Percentiles rank a stretch among this genome's conserved stretches.
phyloP scores from a whole-genome alignment of 345 rosid species.

The Aquilaria malaccensis region DNA sequence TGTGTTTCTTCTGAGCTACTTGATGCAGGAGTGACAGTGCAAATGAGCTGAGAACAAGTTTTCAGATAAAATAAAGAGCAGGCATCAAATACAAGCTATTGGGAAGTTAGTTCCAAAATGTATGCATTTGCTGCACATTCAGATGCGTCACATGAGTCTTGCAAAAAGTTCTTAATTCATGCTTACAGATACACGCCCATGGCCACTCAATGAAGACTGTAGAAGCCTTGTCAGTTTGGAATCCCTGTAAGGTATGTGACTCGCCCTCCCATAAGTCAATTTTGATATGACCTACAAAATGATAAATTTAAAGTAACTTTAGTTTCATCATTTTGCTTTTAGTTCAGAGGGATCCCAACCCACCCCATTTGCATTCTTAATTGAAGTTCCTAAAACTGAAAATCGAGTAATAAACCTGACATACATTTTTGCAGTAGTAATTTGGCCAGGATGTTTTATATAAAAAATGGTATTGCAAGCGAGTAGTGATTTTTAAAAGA shows the following conservation, averaged over 20 bases:
- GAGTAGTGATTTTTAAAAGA: too few relatives aligned
- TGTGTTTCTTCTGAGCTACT: conserved; percentile 98
- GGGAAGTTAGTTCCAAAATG: not conserved
- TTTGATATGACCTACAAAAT: conserved; percentile 85
- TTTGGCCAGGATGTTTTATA: too few relatives aligned
- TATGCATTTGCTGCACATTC: not conserved
- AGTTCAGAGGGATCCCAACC: too few relatives aligned
- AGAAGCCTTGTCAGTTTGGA: conserved; percentile 96
- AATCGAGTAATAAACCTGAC: too few relatives aligned
- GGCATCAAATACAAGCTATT: conserved; percentile 7
- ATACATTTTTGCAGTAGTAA: too few relatives aligned
- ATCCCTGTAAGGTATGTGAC: conserved; percentile 97
- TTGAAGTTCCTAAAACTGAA: too few relatives aligned
- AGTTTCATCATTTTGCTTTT: not conserved
- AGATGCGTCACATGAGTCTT: conserved; percentile 13
- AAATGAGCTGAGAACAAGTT: conserved; percentile 67
- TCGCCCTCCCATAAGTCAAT: conserved; percentile 82
- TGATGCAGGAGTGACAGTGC: conserved; percentile 96
- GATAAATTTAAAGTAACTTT: conserved; percentile 10
- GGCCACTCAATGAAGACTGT: conserved; percentile 96
- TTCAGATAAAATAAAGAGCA: conserved; percentile 20
- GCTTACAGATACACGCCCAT: conserved; percentile 98
- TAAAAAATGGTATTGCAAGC: too few relatives aligned
- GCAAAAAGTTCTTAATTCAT: conserved; percentile 9
- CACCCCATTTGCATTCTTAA: too few relatives aligned